These are phyloP conservation scores for Lactifluus piperatus DNA, from an alignment of 768 basidiomycete genomes.

Conservation along the genomic window DNA sequence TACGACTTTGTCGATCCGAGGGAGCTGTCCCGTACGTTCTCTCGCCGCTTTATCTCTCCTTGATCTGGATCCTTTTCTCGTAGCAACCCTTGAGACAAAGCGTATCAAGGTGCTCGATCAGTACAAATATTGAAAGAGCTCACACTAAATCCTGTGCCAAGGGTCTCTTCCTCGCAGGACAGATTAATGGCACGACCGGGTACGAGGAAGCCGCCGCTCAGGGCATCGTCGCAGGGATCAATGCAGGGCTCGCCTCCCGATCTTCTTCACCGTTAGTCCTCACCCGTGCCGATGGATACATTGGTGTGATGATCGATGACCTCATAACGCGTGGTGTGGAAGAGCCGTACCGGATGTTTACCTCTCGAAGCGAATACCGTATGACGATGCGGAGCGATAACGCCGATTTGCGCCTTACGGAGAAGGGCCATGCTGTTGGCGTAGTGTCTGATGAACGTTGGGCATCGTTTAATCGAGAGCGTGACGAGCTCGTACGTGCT, in stretches of 20 bases:
- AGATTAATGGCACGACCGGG: slow-evolving; percentile 66
- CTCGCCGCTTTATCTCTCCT: not conserved
- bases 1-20: slow-evolving; percentile 87
- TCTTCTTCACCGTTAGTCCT: slow-evolving; percentile 49
- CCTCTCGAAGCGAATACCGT: slow-evolving; percentile 82
- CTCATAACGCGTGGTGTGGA: slow-evolving; percentile 81
- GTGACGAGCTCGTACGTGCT: slow-evolving; percentile 29
- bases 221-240: slow-evolving; percentile 80
- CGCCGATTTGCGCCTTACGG: slow-evolving; percentile 75
- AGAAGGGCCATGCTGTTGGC: slow-evolving; percentile 48
- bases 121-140: not conserved
- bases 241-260: slow-evolving; percentile 67
- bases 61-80: not conserved
- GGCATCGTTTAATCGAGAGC: slow-evolving; percentile 29
- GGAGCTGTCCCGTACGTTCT: slow-evolving; percentile 57
- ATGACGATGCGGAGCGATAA: slow-evolving; percentile 86
- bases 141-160: slow-evolving; percentile 10
- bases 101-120: slow-evolving; percentile 49
- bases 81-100: slow-evolving; percentile 75
- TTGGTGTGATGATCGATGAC: slow-evolving; percentile 91
- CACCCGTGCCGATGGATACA: slow-evolving; percentile 77
- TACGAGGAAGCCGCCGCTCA: slow-evolving; percentile 94
- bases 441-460: slow-evolving; percentile 38
- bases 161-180: slow-evolving; percentile 35
- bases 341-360: slow-evolving; percentile 95